Evolutionary conservation across 1,284 basidiomycete genomes (phyloP).

Genomic region (Ceratobasidium sp.): DNA sequence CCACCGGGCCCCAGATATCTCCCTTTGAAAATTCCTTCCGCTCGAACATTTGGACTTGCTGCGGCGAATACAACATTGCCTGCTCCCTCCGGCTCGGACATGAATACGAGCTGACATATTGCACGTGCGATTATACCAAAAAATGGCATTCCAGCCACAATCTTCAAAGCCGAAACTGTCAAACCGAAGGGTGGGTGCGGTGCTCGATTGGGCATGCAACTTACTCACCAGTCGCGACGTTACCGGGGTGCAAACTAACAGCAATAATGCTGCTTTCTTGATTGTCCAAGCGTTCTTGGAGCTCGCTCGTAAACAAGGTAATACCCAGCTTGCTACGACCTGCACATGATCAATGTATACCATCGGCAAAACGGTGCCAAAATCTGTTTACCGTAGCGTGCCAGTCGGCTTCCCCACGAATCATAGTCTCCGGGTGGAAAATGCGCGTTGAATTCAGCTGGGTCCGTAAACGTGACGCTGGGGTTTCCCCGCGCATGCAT

Average conservation of each 20-base stretch:
- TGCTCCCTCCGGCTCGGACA: no score
- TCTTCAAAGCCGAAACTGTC: no score
- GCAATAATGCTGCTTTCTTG: slow-evolving; percentile 41
- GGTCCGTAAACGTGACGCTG: neutral
- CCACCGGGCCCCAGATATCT: no score
- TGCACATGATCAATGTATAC: neutral
- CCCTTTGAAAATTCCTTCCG: no score
- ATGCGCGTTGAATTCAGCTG: neutral
- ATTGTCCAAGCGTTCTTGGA: slow-evolving; percentile 42
- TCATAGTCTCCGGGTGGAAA: neutral
- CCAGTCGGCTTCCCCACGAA: neutral
- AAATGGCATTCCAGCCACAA: no score
- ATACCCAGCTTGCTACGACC: slow-evolving; percentile 42
- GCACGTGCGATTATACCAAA: no score
- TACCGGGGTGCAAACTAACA: slow-evolving; percentile 42
- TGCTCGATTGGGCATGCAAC: no score
- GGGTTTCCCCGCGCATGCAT: neutral
- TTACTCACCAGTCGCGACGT: slow-evolving; percentile 39
- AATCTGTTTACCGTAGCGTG: neutral
- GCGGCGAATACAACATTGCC: no score
- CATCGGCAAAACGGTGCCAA: no score
- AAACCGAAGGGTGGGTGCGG: no score
- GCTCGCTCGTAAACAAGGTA: slow-evolving; percentile 42
- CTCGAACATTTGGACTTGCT: no score
- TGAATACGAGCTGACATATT: no score